A percentile compares a stretch with the other conserved stretches of the same genome.
phyloP scores from a whole-genome alignment of 768 basidiomycete genomes.

The Leccinum olivaceopallidum region DNA sequence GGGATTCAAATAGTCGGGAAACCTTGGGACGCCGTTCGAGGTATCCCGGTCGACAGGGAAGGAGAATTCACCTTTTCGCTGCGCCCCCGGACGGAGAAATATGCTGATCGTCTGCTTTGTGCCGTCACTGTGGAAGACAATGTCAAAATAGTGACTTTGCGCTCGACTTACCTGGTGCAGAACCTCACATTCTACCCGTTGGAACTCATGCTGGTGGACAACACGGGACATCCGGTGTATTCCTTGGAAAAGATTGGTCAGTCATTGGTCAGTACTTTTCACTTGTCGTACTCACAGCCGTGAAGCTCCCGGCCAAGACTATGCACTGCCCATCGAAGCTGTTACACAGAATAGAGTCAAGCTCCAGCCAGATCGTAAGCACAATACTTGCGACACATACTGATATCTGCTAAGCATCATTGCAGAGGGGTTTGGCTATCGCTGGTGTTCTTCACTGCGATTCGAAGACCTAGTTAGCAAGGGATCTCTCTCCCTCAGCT shows the following conservation, averaged over 20 bases:
- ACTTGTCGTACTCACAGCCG: constrained; percentile 58
- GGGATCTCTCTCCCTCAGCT: constrained; percentile 75
- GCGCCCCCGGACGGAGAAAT: constrained; percentile 75
- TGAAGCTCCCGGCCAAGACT: constrained; percentile 81
- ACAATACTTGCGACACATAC: neutral
- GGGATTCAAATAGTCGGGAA: constrained; percentile 83
- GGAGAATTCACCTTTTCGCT: constrained; percentile 88
- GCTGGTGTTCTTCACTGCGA: constrained; percentile 84
- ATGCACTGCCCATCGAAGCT: constrained; percentile 86
- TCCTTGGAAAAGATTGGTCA: constrained; percentile 80
- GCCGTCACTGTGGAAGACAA: constrained; percentile 90
- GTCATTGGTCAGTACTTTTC: constrained; percentile 20
- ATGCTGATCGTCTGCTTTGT: constrained; percentile 79
- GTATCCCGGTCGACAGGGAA: constrained; percentile 90
- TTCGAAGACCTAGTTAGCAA: constrained; percentile 84
- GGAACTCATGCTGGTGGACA: constrained; percentile 88
- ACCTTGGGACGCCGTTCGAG: constrained; percentile 85
- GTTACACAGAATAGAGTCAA: constrained; percentile 80
- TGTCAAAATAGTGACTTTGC: constrained; percentile 90
- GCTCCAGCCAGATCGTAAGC: constrained; percentile 90
- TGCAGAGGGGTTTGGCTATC: constrained; percentile 93
- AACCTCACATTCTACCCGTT: constrained; percentile 91
- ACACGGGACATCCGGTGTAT: constrained; percentile 76
- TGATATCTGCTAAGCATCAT: constrained; percentile 4
- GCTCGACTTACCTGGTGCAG: constrained; percentile 90